These are phyloP conservation scores for Pythium myriotylum DNA, from an alignment of 352 stramenopile genomes.

Conservation along the genomic window DNA sequence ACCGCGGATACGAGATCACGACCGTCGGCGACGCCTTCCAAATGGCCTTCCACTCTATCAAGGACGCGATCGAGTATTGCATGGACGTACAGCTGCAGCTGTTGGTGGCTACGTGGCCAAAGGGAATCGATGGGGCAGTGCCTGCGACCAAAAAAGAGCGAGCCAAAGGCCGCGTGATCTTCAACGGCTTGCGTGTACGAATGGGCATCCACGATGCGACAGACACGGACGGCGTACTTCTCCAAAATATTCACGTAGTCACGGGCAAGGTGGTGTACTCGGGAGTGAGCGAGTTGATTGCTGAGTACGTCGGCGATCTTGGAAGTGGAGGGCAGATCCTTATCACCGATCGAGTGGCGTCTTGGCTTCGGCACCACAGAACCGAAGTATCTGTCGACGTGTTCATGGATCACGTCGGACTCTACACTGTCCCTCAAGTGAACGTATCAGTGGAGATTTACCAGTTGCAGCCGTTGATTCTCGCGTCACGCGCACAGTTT, in stretches of 20 bases:
- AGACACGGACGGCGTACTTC: constrained; percentile 5
- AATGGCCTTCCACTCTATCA: constrained; percentile 66
- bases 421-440: constrained; percentile 40
- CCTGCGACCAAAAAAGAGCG: constrained; percentile 46
- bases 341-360: constrained; percentile 26
- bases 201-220: constrained; percentile 36
- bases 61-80: constrained; percentile 50
- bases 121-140: constrained; percentile 53
- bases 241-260: constrained; percentile 27
- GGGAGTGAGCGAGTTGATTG: constrained; percentile 28
- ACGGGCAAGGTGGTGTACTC: constrained; percentile 28
- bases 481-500: too few species aligned
- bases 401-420: constrained; percentile 34
- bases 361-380: constrained; percentile 27
- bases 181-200: constrained; percentile 33
- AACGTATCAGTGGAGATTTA: constrained; percentile 40
- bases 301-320: constrained; percentile 26
- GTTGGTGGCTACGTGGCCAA: constrained; percentile 55
- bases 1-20: constrained; percentile 77
- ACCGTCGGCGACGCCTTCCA: constrained; percentile 74
- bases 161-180: constrained; percentile 14
- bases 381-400: constrained; percentile 17
- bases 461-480: constrained; percentile 34
- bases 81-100: constrained; percentile 22
- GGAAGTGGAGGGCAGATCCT: constrained; percentile 34